Base-by-base conservation (phyloP, 78 protist genomes). In the Mastigamoeba balamuthi region DNA sequence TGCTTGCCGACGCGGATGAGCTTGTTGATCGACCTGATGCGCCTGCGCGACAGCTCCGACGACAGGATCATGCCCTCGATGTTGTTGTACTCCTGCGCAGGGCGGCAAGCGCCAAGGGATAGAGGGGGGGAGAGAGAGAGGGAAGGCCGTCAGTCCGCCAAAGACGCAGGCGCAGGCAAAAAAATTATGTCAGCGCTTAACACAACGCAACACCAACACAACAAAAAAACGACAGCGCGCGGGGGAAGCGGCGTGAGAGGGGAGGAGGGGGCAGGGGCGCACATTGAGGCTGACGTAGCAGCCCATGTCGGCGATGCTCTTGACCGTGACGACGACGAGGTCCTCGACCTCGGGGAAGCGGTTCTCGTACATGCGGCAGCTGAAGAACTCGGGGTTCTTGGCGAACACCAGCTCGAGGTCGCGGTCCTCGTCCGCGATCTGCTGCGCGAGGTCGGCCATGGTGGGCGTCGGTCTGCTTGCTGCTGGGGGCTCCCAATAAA, bases 1-100 rank as follows among this genome's bases (percentile, higher is more conserved):
- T 66, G 53, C 29, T 88, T 64, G 25, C 95, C 99, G 7, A 91
- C 97, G 40, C 94, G 90, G 43, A 93, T 86, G 36, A 94, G 76
- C 78, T 94, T 89, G 72, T 87, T 72, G 66, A 98, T 75, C 5
- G 98, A 91, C 74, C 98, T 91, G 74, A 97, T 96, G 58, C 99
- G 96, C 40, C 95, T 77, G 2, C 98, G 72, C 1, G 97, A 88
- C 29, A 98, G 83, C 85, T 96, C 99, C 27, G 95, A 77, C 10
- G 87, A 76, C 72, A 92, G 80, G 42, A 98, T 93, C 98, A 97
- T 92, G 37, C 99, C 99, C 75, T 95, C 91, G 25, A 80, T 74
- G 82, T 80, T 83, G 65, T 90, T 74, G 48, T 90, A 90, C 78
- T 90, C 94, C 28, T 83, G 76, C 10, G n/a, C n/a, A n/a, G n/a